Evolutionary conservation across 1,284 basidiomycete species (phyloP), one percentile per base, ranked within the genome.

Genomic region (Mixia osmundae): DNA sequence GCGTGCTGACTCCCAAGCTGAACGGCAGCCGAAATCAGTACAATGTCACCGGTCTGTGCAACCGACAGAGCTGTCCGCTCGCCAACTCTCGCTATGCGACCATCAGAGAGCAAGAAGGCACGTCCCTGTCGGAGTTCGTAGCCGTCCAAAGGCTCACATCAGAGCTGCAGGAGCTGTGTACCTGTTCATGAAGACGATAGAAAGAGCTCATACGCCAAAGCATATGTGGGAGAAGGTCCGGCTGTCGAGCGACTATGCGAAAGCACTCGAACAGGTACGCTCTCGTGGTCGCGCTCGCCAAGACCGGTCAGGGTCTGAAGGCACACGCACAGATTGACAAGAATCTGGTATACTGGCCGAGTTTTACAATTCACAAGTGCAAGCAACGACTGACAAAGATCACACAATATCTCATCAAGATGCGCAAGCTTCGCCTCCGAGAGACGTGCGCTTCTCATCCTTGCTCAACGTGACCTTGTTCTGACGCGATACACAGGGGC

Each of bases 371-470:
- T 40, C 91, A 97, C 64, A 95, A 95, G 61, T 94, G 89, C 66
- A 99, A 97, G 64, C 91, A 99, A 60, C 71, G 91, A 35, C 67
- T 94, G 25, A 99, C 91, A 12, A 97, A 95, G 63, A 95, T 99
- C 50, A 97, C 89, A 0, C 91, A 99, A 57, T 97, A 95, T 54
- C 68, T 97, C 44, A 95, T 97, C 59, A 91, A 94, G 64, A 85
- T 97, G 78, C 67, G 91, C 41, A 71, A 80, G 28, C 61, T 94
- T 49, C 76, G 76, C 50, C 64, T 89, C 43, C 73, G 79, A 38
- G 73, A 89, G 57, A 75, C 85, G 83, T 87, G 43, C 50, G 79
- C 67, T 19, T 32, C 32, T 44, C 33, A 12, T 22, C 29, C 7
- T 39, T 16, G n/a, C 19, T 19, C 19, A 9, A 32, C 19, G 35